These are phyloP conservation scores for Coemansia sp. DNA, from an alignment of 192 early-diverging fungal genomes.

Conservation along the genomic window DNA sequence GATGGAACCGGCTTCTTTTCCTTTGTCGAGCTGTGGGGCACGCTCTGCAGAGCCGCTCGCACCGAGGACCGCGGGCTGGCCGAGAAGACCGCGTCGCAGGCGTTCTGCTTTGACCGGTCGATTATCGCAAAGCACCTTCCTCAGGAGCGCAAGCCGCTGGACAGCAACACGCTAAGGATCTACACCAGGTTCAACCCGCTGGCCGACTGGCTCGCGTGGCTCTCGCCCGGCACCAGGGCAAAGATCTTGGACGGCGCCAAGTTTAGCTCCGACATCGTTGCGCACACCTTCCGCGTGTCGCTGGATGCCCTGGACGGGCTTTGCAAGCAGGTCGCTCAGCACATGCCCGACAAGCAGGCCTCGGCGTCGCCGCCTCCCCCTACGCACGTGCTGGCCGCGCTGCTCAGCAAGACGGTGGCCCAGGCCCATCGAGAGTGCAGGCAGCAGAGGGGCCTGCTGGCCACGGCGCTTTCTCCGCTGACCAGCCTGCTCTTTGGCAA, in stretches of 20 bases:
- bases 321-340: conserved; percentile 11
- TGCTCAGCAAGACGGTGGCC: conserved; percentile 40
- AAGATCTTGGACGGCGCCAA: conserved; percentile 28
- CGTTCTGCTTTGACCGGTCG: conserved; percentile 37
- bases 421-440: conserved; percentile 34
- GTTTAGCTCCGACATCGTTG: conserved; percentile 21
- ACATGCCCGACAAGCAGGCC: neutral
- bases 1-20: conserved; percentile 45
- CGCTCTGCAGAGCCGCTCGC: conserved; percentile 18
- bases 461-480: neutral
- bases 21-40: conserved; percentile 46
- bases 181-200: conserved; percentile 30
- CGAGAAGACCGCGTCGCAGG: neutral
- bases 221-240: conserved; percentile 39
- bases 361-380: neutral
- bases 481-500: conserved; percentile 2
- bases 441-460: neutral
- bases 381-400: conserved; percentile 33
- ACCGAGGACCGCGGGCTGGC: neutral
- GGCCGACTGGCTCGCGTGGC: conserved; percentile 47
- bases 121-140: conserved; percentile 35
- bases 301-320: conserved; percentile 11
- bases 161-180: conserved; percentile 13
- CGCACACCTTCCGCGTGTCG: conserved; percentile 39
- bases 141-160: conserved; percentile 21